Percentiles rank a stretch among this genome's conserved stretches.
These are phyloP conservation scores for Lachancea nothofagi DNA, from an alignment of 805 yeast genomes.

Conservation along the genomic window DNA sequence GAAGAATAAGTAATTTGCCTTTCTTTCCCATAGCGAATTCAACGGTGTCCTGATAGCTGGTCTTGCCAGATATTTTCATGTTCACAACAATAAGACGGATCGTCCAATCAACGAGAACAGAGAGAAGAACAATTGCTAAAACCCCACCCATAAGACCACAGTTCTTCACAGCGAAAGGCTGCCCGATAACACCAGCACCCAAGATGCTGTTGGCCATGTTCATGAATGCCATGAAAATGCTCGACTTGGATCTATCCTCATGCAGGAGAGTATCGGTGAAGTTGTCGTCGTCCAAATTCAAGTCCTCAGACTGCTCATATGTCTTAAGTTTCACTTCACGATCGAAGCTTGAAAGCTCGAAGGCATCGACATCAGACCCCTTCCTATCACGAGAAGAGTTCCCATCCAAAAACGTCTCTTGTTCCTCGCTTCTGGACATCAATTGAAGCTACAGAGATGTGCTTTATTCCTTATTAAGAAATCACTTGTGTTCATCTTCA, in stretches of 20 bases:
- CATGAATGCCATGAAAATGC: conserved; percentile 85
- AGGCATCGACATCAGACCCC: background rate
- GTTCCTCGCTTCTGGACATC: background rate
- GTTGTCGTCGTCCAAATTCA: conserved; percentile 20
- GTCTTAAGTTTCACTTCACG: background rate
- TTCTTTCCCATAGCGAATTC: conserved; percentile 66
- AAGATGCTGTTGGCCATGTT: conserved; percentile 93
- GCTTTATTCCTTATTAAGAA: too few relatives aligned
- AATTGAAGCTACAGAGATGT: too few relatives aligned
- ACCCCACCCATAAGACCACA: conserved; percentile 76
- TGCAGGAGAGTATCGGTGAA: conserved; percentile 8
- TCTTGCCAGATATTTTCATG: conserved; percentile 68
- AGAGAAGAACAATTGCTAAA: conserved; percentile 51
- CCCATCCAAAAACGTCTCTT: background rate
- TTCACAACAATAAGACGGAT: conserved; percentile 72
- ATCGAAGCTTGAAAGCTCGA: conserved; percentile 8
- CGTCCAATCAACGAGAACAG: conserved; percentile 85
- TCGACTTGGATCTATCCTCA: conserved; percentile 38
- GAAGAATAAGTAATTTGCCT: conserved; percentile 62
- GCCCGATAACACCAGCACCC: conserved; percentile 95
- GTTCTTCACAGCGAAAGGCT: conserved; percentile 80
- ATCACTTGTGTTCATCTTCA: too few relatives aligned
- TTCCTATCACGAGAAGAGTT: background rate
- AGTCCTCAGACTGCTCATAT: conserved; percentile 1
- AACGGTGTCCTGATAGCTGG: conserved; percentile 82